Percentiles rank a stretch among this genome's conserved stretches.
Conservation (phyloP, 345 rosid genomes). For the Rubroshorea leprosula region DNA sequence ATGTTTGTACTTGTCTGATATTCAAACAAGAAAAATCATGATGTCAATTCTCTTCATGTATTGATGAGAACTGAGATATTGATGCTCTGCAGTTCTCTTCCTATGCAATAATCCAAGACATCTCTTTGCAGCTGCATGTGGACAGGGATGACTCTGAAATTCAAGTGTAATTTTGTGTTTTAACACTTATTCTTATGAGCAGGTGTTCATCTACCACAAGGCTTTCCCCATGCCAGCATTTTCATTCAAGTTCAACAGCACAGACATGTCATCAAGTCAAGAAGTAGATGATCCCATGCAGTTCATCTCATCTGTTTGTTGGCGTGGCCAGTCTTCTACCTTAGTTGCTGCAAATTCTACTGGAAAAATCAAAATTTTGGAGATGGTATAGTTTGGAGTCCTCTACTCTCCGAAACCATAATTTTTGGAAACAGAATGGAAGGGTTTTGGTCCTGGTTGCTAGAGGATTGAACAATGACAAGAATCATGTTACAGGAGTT, state of each 20-base stretch:
- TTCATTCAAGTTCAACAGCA: constrained; percentile 62
- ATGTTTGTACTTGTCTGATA: no score
- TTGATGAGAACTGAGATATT: no score
- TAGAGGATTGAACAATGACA: neutral
- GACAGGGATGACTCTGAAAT: no score
- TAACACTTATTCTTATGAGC: no score
- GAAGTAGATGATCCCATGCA: constrained; percentile 60
- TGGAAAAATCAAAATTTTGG: constrained; percentile 84
- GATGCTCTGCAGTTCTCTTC: no score
- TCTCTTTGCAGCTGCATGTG: no score
- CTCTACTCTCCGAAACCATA: neutral
- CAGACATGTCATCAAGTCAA: constrained; percentile 50
- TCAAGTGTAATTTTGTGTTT: no score
- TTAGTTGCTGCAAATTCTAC: constrained; percentile 84
- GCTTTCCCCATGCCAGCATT: constrained; percentile 96
- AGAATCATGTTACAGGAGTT: constrained; percentile 12
- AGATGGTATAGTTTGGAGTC: constrained; percentile 52
- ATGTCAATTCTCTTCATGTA: no score
- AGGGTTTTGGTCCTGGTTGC: neutral
- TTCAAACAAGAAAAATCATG: no score
- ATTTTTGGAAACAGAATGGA: neutral
- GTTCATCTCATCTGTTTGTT: constrained; percentile 83
- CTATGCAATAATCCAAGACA: no score
- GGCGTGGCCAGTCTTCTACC: constrained; percentile 77
- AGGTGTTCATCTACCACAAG: constrained; percentile 93